Evolutionary conservation across 2,329 filamentous ascomycete genomes (phyloP).

Genomic region (Bipolaris oryzae): DNA sequence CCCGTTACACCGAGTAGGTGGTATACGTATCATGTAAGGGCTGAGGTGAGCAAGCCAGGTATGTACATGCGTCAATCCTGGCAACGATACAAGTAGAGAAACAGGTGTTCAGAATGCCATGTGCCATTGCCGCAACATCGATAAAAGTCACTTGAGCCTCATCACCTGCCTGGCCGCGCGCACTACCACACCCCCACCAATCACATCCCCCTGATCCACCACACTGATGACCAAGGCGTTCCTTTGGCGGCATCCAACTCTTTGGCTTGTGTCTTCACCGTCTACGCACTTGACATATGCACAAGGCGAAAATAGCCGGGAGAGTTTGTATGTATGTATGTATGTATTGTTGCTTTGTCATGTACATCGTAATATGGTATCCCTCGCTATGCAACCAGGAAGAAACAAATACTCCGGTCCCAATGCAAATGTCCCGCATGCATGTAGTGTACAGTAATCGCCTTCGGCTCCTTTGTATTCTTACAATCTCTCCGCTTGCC

Average conservation of each 20-base stretch:
- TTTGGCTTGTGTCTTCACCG: background rate
- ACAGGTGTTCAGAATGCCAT: background rate
- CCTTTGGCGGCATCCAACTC: background rate
- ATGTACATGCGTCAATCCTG: background rate
- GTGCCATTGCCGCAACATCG: background rate
- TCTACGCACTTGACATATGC: background rate
- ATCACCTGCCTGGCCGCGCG: background rate
- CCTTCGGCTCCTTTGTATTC: background rate
- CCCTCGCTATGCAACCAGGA: background rate
- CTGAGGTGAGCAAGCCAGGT: too few species aligned
- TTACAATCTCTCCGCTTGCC: background rate
- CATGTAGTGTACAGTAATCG: constrained; percentile 2
- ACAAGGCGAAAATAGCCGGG: background rate
- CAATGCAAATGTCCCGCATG: constrained; percentile 3
- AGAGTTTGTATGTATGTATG: background rate
- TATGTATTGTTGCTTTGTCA: background rate
- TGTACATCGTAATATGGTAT: constrained; percentile 2
- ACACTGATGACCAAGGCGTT: background rate
- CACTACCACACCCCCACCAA: background rate
- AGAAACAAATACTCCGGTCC: background rate
- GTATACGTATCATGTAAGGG: too few species aligned
- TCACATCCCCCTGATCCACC: constrained; percentile 4
- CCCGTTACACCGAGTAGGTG: too few species aligned
- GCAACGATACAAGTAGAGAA: background rate
- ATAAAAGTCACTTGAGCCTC: constrained; percentile 10